phyloP scores from a whole-genome alignment of 225 moss, liverwort and hornwort species.

The Bryum argenteum region DNA sequence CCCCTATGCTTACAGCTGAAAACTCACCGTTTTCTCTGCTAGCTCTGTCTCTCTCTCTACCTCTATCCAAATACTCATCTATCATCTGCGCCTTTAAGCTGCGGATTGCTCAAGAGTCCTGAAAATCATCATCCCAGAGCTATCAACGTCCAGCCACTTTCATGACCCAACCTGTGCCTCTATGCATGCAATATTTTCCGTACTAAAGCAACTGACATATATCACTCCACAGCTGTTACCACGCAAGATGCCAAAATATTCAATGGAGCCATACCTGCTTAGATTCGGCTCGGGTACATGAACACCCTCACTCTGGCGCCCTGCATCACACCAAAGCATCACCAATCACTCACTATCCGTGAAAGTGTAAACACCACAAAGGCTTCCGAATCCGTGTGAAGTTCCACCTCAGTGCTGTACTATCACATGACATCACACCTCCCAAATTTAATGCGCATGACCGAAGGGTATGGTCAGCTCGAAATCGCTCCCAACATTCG shows the following conservation, averaged over 20 bases:
- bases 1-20: constrained; percentile 15
- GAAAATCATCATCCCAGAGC: background rate
- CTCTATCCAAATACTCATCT: constrained; percentile 24
- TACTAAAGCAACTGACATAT: background rate
- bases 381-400: background rate
- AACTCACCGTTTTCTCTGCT: background rate
- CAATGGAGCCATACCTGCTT: constrained; percentile 31
- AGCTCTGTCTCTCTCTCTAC: constrained; percentile 12
- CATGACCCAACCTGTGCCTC: background rate
- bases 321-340: constrained; percentile 30
- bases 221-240: accelerated
- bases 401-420: background rate
- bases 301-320: constrained; percentile 91
- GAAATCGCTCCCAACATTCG: no score
- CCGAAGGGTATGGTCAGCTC: background rate
- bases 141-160: no score
- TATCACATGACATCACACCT: background rate
- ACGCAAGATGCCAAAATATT: background rate
- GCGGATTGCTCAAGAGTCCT: constrained; percentile 30
- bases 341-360: background rate
- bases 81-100: constrained; percentile 20
- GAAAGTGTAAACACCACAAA: background rate
- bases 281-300: constrained; percentile 89
- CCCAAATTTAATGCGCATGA: background rate
- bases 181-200: no score